These are phyloP conservation scores for Mrakia frigida DNA, from an alignment of 768 basidiomycete species.

Conservation along the genomic window DNA sequence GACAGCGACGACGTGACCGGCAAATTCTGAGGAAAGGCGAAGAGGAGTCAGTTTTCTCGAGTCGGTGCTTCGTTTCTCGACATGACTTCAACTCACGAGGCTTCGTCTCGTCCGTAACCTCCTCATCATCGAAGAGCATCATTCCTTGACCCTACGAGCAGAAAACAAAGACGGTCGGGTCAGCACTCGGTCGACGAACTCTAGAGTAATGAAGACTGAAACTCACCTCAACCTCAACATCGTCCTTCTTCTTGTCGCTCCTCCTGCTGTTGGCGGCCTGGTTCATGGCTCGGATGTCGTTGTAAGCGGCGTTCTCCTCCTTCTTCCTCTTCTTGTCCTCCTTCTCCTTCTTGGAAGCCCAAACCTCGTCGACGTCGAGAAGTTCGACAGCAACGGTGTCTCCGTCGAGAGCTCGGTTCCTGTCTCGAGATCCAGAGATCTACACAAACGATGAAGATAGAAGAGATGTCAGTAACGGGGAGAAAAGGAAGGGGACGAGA, in stretches of 20 bases:
- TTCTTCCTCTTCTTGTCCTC: slow-evolving; percentile 99
- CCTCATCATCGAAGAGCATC: slow-evolving; percentile 95
- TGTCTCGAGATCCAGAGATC: slow-evolving; percentile 77
- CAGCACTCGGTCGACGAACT: not conserved
- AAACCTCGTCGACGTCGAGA: slow-evolving; percentile 55
- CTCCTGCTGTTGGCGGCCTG: slow-evolving; percentile 60
- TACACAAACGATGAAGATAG: not conserved
- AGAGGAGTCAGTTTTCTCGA: not conserved
- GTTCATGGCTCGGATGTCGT: slow-evolving; percentile 56
- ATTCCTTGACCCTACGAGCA: slow-evolving; percentile 68
- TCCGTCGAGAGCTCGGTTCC: slow-evolving; percentile 95
- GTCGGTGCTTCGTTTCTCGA: not conserved
- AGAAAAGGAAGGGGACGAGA: not conserved
- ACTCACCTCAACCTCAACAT: slow-evolving; percentile 82
- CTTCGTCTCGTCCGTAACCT: slow-evolving; percentile 97
- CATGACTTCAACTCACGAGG: slow-evolving; percentile 47
- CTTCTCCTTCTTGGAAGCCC: slow-evolving; percentile 97
- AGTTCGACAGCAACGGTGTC: slow-evolving; percentile 98
- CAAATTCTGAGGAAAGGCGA: slow-evolving; percentile 61
- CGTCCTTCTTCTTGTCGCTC: slow-evolving; percentile 97
- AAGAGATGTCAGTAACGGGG: not conserved
- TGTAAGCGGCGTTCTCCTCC: slow-evolving; percentile 96
- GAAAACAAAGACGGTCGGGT: not conserved
- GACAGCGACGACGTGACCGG: slow-evolving; percentile 98
- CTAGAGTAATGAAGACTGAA: not conserved